phyloP scores from a whole-genome alignment of 768 basidiomycete species.

The Kwoniella shandongensis region DNA sequence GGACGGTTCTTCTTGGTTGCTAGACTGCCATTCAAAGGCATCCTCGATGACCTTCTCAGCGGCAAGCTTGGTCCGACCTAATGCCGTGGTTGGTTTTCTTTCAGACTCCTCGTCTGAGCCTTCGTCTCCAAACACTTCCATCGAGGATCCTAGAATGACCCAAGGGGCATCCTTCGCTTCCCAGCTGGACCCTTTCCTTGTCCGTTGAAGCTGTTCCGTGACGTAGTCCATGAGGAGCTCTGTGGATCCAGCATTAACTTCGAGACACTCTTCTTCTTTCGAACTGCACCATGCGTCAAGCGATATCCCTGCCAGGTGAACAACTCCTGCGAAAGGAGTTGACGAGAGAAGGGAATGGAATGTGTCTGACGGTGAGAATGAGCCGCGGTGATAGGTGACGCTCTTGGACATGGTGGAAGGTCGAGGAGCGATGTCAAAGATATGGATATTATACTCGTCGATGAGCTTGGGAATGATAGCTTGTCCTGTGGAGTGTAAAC shows the following conservation, averaged over 20 bases:
- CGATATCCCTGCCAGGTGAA: constrained; percentile 44
- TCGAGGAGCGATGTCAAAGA: constrained; percentile 34
- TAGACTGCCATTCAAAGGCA: neutral
- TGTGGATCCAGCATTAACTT: constrained; percentile 60
- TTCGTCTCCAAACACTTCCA: constrained; percentile 44
- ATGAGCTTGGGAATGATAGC: constrained; percentile 32
- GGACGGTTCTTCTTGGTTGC: neutral
- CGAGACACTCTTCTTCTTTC: constrained; percentile 37
- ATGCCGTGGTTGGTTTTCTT: constrained; percentile 28
- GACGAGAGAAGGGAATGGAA: constrained; percentile 26
- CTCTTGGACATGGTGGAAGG: constrained; percentile 21
- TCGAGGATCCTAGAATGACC: constrained; percentile 44
- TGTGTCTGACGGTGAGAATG: constrained; percentile 20
- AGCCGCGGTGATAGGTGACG: constrained; percentile 31
- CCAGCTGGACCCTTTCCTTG: constrained; percentile 7
- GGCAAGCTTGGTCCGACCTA: constrained; percentile 42
- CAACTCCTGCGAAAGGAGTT: constrained; percentile 33
- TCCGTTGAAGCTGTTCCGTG: neutral
- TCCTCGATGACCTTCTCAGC: constrained; percentile 35
- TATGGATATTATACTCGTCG: constrained; percentile 30
- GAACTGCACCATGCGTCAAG: constrained; percentile 40
- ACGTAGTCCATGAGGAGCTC: constrained; percentile 27
- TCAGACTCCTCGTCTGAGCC: constrained; percentile 23
- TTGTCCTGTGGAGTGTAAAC: constrained; percentile 23
- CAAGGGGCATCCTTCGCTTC: constrained; percentile 35